Evolutionary conservation across 2,329 filamentous ascomycete species (phyloP), one percentile per base, ranked within the genome.

Genomic region (Didymella keratinophila): DNA sequence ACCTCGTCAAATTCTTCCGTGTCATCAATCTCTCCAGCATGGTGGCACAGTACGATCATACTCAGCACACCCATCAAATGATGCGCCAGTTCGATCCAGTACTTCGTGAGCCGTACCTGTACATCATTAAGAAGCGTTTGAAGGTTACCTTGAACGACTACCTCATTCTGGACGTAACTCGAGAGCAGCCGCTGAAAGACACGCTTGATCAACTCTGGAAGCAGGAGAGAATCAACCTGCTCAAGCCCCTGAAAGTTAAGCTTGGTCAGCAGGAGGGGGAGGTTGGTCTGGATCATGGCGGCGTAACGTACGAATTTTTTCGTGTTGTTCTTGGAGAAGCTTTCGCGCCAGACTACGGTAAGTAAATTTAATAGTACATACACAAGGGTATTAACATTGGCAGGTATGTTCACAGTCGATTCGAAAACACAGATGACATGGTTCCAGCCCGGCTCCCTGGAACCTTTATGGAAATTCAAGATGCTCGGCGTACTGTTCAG

Each of bases 251-350:
- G 32, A 97, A 97, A 70, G 89, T 99, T 9, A 89, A 92, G 49
- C 86, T 98, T 56, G 93, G 93, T 3, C 89, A 75, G 14, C 60
- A 92, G 71, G 88, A 92, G 52, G 92, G 92, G 28, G 95, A 98
- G 75, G 89, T 96, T 73, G 95, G 95, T 0, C 87, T 96, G 32
- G 95, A 99, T 75, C 92, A 94, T 47, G 95, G 95, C 42, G 95
- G 95, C 62, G 93, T 99, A 1, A 94, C 97, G 68, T 93, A 97
- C 73, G 95, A 99, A 64, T 98, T 97, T 74, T 98, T 99, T 79
- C 87, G 92, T 16, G 79, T 97, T 27, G 87, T 91, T 18, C 88
- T 97, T 66, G 86, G 87, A 0, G 89, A 96, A 70, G 91, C 90
- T 3, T 83, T 98, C 44, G 84, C 92, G 67, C 89, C 92, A 4